Base-by-base conservation (phyloP, 306 rosid species). In the Rosa persica region DNA sequence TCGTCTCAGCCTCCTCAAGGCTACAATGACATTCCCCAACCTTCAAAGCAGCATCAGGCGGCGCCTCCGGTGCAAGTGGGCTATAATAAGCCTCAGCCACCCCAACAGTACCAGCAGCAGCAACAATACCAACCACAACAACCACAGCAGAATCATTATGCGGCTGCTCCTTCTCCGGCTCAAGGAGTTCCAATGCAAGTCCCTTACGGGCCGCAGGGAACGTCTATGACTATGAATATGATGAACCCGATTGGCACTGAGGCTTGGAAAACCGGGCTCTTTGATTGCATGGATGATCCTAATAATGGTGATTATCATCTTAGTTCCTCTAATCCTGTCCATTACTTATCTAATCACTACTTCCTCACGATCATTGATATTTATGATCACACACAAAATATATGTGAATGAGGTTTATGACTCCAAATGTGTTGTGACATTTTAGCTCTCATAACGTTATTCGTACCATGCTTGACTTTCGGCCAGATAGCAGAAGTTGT, bases 251-350 rank as follows among this genome's bases (percentile, higher is more conserved):
- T 46, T 68, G 43, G 62, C 65, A 60, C 48, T 40, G 78, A 65
- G 73, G 11, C 5, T 16, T 81, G 85, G 85, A 76, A 10, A 27
- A 36, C 75, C 6, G 75, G 46, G 16, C 47, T 76, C n/a, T 81
- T 81, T 70, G 78, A 62, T 36, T 81, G 81, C 85, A 81, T 81
- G 81, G 70, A 81, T 11, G 81, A 81, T 76, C 85, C 81, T 39
- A 70, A 40, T 54, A 81, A 81, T 43, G 75, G 85, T 81, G 17
- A 34, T 69, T 22, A 54, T 16, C 22, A 36, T 19, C 40, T 47
- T 69, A 17, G 46, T 70, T 70, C 15, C 25, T 7, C 13, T 40
- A 38, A 38, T 23, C 19, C 72, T 43, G 25, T 11, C 43, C 10
- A 36, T 30, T 16, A 67, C 1, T 6, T 20, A 38, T 67, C 25